Evolutionary conservation across 441 rosid genomes (phyloP).

Genomic region (Hypseocharis bilobata): DNA sequence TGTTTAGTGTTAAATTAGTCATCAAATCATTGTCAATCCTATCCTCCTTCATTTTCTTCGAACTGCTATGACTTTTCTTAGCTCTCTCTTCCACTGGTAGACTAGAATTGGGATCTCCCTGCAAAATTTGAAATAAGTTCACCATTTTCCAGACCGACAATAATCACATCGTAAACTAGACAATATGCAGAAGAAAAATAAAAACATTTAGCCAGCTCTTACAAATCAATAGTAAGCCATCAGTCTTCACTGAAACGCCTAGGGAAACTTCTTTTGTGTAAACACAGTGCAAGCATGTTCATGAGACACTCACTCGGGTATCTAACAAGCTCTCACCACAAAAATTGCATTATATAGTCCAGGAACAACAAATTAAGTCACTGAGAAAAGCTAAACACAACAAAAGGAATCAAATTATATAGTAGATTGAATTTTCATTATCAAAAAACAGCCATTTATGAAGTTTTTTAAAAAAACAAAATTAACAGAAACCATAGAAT

Average conservation of each 20-base stretch:
- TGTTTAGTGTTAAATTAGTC: background rate
- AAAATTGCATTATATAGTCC: conserved; percentile 26
- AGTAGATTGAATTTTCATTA: background rate
- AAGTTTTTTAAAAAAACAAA: background rate
- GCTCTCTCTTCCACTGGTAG: conserved; percentile 19
- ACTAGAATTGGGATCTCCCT: conserved; percentile 1
- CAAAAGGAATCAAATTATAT: background rate
- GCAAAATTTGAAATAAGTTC: background rate
- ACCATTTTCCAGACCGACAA: background rate
- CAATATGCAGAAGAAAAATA: conserved; percentile 17
- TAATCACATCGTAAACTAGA: conserved; percentile 1
- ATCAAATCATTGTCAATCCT: conserved; percentile 11
- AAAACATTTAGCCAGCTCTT: conserved; percentile 54
- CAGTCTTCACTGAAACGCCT: conserved; percentile 66
- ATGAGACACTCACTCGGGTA: conserved; percentile 42
- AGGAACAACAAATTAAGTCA: conserved; percentile 21
- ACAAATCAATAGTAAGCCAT: conserved; percentile 70
- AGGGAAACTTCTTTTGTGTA: conserved; percentile 51
- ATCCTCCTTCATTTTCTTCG: conserved; percentile 6
- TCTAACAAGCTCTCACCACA: conserved; percentile 51
- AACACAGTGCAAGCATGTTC: conserved; percentile 46
- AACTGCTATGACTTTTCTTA: conserved; percentile 7
- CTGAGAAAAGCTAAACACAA: conserved; percentile 22
- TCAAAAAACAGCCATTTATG: background rate
- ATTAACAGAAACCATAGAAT: background rate